These are phyloP conservation scores for Thozetella sp. DNA, from an alignment of 495 filamentous ascomycete genomes.

Conservation along the genomic window DNA sequence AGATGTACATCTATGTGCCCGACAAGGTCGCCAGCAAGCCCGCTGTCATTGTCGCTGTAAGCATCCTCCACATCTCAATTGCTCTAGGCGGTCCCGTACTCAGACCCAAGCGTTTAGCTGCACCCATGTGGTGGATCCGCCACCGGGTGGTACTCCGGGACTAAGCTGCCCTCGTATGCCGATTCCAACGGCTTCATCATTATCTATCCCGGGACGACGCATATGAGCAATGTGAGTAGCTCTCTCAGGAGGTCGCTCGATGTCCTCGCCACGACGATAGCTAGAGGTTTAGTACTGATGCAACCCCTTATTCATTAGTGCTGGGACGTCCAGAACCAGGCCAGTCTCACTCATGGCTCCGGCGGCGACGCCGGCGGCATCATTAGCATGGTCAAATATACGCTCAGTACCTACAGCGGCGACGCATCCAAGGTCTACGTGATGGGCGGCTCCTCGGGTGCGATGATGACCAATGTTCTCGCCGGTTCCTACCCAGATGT, in stretches of 20 bases:
- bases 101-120: conserved; percentile 19
- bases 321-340: conserved; percentile 54
- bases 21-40: conserved; percentile 37
- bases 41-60: conserved; percentile 30
- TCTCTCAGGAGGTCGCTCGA: neutral
- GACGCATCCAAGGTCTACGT: conserved; percentile 50
- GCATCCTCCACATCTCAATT: neutral
- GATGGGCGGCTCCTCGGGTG: conserved; percentile 55
- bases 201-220: conserved; percentile 50
- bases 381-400: conserved; percentile 58
- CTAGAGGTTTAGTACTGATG: no score
- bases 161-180: conserved; percentile 37
- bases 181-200: conserved; percentile 54
- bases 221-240: conserved; percentile 33
- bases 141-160: conserved; percentile 30
- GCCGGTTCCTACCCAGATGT: conserved; percentile 60
- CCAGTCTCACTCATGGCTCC: conserved; percentile 51
- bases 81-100: neutral
- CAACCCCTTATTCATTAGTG: no score
- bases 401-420: conserved; percentile 44
- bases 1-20: conserved; percentile 42
- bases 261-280: no score
- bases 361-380: conserved; percentile 55
- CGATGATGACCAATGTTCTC: conserved; percentile 64
- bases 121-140: conserved; percentile 37